These are phyloP conservation scores for Penicillium mononematosum DNA, from an alignment of 495 filamentous ascomycete species.

Conservation along the genomic window DNA sequence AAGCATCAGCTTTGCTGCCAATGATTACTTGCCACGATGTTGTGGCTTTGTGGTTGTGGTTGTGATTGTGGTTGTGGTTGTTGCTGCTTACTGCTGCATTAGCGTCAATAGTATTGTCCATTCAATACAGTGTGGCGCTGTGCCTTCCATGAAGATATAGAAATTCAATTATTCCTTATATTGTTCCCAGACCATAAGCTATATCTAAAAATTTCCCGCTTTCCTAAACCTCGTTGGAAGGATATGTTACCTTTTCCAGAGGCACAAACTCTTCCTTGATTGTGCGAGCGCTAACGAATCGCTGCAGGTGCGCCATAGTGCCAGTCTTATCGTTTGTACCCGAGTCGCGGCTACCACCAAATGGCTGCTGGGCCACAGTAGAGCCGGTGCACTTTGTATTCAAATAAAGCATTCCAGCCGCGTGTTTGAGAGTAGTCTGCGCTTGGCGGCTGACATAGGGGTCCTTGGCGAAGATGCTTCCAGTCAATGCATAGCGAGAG, in stretches of 20 bases:
- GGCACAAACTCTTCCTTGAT: constrained; percentile 76
- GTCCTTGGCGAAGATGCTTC: constrained; percentile 70
- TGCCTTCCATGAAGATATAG: too few relatives aligned
- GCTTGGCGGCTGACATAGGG: constrained; percentile 62
- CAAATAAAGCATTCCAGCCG: constrained; percentile 81
- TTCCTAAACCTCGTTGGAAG: constrained; percentile 55
- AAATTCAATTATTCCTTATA: not conserved
- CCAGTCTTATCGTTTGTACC: constrained; percentile 83
- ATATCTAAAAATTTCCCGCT: not conserved
- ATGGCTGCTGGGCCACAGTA: constrained; percentile 79
- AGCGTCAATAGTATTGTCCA: too few relatives aligned
- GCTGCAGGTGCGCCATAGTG: constrained; percentile 59
- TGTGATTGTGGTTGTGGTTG: too few relatives aligned
- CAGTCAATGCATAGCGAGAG: constrained; percentile 70
- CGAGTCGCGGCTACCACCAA: constrained; percentile 71
- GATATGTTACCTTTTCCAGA: constrained; percentile 60
- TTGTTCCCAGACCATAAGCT: not conserved
- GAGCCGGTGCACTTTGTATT: constrained; percentile 80
- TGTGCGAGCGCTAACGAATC: constrained; percentile 71
- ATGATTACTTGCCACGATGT: too few relatives aligned
- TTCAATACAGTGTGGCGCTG: too few relatives aligned
- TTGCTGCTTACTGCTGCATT: too few relatives aligned
- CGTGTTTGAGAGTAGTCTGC: constrained; percentile 65
- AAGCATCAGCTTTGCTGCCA: too few relatives aligned
- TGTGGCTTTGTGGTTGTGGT: too few relatives aligned